Conservation (phyloP, 192 early-diverging fungal genomes). For the Dissophora globulifera region DNA sequence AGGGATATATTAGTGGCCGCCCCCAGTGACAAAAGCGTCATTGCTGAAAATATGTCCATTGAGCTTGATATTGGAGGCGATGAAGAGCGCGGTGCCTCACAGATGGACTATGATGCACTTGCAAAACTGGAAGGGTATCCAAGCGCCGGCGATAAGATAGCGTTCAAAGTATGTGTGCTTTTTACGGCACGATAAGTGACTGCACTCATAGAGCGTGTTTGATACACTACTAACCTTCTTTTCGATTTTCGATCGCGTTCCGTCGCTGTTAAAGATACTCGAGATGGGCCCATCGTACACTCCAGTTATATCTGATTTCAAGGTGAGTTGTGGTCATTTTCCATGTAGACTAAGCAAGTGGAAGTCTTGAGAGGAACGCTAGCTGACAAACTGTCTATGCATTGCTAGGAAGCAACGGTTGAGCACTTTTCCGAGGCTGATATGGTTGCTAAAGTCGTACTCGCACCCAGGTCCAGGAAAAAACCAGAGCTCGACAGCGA, state of each 20-base stretch:
- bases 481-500: slow-evolving; percentile 18
- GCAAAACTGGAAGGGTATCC: slow-evolving; percentile 7
- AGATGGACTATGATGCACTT: slow-evolving; percentile 4
- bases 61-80: not conserved
- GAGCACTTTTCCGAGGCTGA: slow-evolving; percentile 8
- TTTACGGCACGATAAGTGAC: no score
- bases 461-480: slow-evolving; percentile 23
- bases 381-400: no score
- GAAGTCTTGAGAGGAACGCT: no score
- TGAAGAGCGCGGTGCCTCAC: not conserved
- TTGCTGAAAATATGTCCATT: no score
- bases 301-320: slow-evolving; percentile 46
- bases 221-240: no score
- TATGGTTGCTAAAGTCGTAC: slow-evolving; percentile 19
- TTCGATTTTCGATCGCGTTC: not conserved
- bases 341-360: no score
- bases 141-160: slow-evolving; percentile 22
- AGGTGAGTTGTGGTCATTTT: slow-evolving; percentile 9
- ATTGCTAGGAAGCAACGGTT: slow-evolving; percentile 40
- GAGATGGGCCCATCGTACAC: slow-evolving; percentile 28
- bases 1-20: not conserved
- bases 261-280: slow-evolving; percentile 24
- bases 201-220: no score
- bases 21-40: not conserved
- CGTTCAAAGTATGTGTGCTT: slow-evolving; percentile 13